Conservation (phyloP, 2,329 filamentous ascomycete species). For the Aspergillus carbonarius region DNA sequence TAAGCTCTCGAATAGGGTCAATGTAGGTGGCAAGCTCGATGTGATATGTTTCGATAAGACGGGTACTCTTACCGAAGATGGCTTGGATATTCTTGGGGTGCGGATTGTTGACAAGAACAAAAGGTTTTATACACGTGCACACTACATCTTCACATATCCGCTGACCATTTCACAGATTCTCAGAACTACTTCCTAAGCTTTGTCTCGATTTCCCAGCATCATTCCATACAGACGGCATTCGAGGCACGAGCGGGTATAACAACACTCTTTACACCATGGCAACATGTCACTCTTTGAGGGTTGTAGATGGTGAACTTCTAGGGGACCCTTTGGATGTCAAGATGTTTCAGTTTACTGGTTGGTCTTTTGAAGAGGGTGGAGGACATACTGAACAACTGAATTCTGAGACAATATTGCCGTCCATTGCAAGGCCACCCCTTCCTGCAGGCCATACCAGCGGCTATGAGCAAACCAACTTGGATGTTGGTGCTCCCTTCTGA, state of each 20-base stretch:
- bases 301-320: conserved; percentile 82
- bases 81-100: conserved; percentile 87
- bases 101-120: conserved; percentile 68
- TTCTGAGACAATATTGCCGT: conserved; percentile 71
- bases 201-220: conserved; percentile 54
- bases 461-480: conserved; percentile 16
- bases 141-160: neutral
- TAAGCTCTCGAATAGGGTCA: conserved; percentile 60
- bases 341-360: conserved; percentile 96
- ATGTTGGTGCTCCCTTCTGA: conserved; percentile 17
- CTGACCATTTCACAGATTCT: conserved; percentile 56
- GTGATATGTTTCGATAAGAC: conserved; percentile 99
- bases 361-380: conserved; percentile 83
- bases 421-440: conserved; percentile 77
- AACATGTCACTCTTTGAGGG: conserved; percentile 87
- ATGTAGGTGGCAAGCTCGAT: conserved; percentile 93
- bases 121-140: conserved; percentile 30
- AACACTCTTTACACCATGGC: conserved; percentile 92
- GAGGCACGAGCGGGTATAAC: conserved; percentile 62
- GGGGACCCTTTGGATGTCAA: conserved; percentile 95
- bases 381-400: conserved; percentile 66
- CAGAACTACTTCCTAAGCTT: conserved; percentile 69
- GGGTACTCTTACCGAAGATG: conserved; percentile 95
- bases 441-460: conserved; percentile 54
- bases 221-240: conserved; percentile 56